phyloP scores from a whole-genome alignment of 805 yeast genomes.

The Metschnikowia amazonensis region DNA sequence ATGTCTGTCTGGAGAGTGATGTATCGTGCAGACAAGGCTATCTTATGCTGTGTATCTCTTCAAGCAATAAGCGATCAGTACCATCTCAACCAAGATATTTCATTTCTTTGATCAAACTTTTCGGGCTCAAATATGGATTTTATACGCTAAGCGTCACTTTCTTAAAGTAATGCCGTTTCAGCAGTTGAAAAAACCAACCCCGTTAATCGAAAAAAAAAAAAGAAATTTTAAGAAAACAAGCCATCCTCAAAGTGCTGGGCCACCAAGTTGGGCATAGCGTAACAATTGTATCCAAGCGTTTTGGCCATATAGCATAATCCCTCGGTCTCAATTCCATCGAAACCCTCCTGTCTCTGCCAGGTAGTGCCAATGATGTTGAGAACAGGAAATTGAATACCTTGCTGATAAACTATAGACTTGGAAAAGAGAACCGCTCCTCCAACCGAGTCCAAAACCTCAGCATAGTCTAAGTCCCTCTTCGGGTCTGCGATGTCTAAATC shows the following conservation, averaged over 20 bases:
- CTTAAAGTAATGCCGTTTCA: too few relatives aligned
- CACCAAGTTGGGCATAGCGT: slow-evolving; percentile 47
- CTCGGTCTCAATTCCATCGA: slow-evolving; percentile 54
- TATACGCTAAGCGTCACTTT: too few relatives aligned
- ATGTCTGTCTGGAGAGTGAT: slow-evolving; percentile 43
- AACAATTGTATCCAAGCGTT: slow-evolving; percentile 43
- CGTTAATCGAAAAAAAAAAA: too few relatives aligned
- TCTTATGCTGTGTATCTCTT: slow-evolving; percentile 29
- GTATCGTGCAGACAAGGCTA: slow-evolving; percentile 21
- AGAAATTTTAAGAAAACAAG: not conserved
- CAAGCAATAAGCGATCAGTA: slow-evolving; percentile 29
- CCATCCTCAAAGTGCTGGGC: slow-evolving; percentile 30
- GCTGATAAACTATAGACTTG: slow-evolving; percentile 41
- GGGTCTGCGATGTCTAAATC: slow-evolving; percentile 6
- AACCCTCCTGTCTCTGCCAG: slow-evolving; percentile 47
- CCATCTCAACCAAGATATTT: slow-evolving; percentile 16
- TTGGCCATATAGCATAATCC: slow-evolving; percentile 49
- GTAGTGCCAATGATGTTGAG: slow-evolving; percentile 44
- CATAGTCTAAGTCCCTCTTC: slow-evolving; percentile 10
- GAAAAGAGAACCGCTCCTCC: slow-evolving; percentile 50
- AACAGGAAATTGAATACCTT: slow-evolving; percentile 46
- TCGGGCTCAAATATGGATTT: too few relatives aligned
- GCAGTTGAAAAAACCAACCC: too few relatives aligned
- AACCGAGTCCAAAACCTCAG: slow-evolving; percentile 42
- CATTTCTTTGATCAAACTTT: slow-evolving; percentile 15